phyloP scores from a whole-genome alignment of 2,329 filamentous ascomycete species.

The Venturia aucupariae region DNA sequence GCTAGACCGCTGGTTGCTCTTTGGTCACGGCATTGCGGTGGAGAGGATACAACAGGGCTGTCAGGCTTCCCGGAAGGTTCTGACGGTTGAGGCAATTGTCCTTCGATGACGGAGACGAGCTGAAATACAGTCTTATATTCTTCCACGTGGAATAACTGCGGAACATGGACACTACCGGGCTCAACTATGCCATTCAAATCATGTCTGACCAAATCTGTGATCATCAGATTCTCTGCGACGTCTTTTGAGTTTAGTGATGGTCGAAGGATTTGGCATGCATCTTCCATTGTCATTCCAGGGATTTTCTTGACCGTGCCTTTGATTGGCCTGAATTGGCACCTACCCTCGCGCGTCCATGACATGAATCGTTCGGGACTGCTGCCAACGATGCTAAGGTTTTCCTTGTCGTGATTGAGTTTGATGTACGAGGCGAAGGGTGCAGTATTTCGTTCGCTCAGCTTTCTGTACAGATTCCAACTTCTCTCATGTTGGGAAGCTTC shows the following conservation, averaged over 20 bases:
- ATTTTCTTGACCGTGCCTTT: slow-evolving; percentile 90
- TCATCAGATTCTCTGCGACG: slow-evolving; percentile 89
- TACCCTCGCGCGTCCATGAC: slow-evolving; percentile 50
- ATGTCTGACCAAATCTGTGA: slow-evolving; percentile 73
- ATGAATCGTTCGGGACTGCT: slow-evolving; percentile 88
- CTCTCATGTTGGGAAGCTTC: slow-evolving; percentile 22
- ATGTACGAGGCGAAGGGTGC: slow-evolving; percentile 75
- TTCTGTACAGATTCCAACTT: slow-evolving; percentile 61
- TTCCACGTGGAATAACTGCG: slow-evolving; percentile 75
- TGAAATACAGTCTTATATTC: slow-evolving; percentile 88
- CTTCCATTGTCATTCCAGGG: slow-evolving; percentile 54
- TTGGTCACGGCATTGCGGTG: neutral
- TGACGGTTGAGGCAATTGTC: slow-evolving; percentile 36
- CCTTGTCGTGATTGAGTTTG: slow-evolving; percentile 28
- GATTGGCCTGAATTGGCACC: slow-evolving; percentile 80
- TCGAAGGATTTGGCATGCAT: slow-evolving; percentile 64
- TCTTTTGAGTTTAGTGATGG: slow-evolving; percentile 82
- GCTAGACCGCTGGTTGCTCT: neutral
- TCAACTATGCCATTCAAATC: slow-evolving; percentile 82
- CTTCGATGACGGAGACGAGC: slow-evolving; percentile 82
- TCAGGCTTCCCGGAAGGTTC: neutral
- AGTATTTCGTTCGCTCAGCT: slow-evolving; percentile 61
- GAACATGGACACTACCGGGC: slow-evolving; percentile 61
- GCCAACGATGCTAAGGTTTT: slow-evolving; percentile 57
- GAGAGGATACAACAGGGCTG: neutral